Conservation (phyloP, 1,284 basidiomycete species). For the Anthracocystis walkeri region DNA sequence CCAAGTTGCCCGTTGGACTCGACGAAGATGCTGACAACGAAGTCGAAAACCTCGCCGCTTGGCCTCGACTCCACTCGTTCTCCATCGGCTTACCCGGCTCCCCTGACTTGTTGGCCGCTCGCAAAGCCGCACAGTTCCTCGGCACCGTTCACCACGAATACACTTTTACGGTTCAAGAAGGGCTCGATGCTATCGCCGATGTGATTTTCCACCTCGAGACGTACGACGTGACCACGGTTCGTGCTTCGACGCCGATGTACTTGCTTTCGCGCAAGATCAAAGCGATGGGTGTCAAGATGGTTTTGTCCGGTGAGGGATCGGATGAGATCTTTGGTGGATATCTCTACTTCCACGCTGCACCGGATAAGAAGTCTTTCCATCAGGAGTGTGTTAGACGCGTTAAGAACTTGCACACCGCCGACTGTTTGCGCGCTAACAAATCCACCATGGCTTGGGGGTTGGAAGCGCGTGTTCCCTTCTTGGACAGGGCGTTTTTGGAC, state of each 20-base stretch:
- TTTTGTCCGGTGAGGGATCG: constrained; percentile 95
- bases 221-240: constrained; percentile 98
- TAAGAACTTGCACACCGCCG: constrained; percentile 97
- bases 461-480: constrained; percentile 97
- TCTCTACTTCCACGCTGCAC: constrained; percentile 99
- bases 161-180: constrained; percentile 98
- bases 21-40: constrained; percentile 68
- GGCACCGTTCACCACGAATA: constrained; percentile 98
- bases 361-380: constrained; percentile 88
- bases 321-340: constrained; percentile 99
- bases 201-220: constrained; percentile 99
- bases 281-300: constrained; percentile 99
- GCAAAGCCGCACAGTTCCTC: constrained; percentile 91
- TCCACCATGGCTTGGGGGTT: constrained; percentile 99
- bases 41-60: constrained; percentile 75
- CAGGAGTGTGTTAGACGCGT: constrained; percentile 94
- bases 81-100: constrained; percentile 95
- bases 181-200: constrained; percentile 95
- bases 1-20: constrained; percentile 70
- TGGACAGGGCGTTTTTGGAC: constrained; percentile 96
- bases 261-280: constrained; percentile 98
- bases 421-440: constrained; percentile 99
- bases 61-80: constrained; percentile 98
- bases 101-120: constrained; percentile 92
- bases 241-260: constrained; percentile 97